A percentile compares a stretch with the other conserved stretches of the same genome.
These are phyloP conservation scores for Fusarium sp. DNA, from an alignment of 2,329 filamentous ascomycete genomes.

Conservation along the genomic window DNA sequence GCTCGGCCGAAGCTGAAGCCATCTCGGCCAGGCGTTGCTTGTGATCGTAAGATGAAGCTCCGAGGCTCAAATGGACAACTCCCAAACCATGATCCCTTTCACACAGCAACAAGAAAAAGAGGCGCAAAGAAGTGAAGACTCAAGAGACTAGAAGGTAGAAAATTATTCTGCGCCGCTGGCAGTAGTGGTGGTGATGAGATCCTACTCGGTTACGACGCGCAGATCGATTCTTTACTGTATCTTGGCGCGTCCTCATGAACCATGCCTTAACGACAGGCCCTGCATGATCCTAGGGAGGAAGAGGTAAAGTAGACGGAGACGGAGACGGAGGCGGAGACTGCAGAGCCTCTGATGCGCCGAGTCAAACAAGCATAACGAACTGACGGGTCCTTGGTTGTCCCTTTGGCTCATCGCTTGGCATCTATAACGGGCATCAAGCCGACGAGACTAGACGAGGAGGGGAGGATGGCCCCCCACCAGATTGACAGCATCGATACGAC, in stretches of 20 bases:
- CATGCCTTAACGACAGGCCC: conserved; percentile 10
- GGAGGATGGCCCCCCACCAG: conserved; percentile 4
- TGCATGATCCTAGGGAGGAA: conserved; percentile 21
- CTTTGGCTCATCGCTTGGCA: conserved; percentile 23
- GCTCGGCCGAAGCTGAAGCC: conserved; percentile 15
- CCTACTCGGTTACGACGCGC: not conserved
- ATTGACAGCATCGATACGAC: not conserved
- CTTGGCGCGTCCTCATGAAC: conserved; percentile 9
- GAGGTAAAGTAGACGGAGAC: not conserved
- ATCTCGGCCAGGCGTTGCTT: conserved; percentile 19
- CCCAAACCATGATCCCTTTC: conserved; percentile 1
- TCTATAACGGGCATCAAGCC: conserved; percentile 21
- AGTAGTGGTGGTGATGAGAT: conserved; percentile 3
- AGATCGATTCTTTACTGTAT: not conserved
- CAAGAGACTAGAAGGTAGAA: not conserved
- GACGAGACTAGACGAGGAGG: conserved; percentile 20
- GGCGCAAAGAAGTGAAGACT: not conserved
- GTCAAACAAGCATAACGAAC: conserved; percentile 36
- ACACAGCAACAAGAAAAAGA: not conserved
- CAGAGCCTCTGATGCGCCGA: conserved; percentile 17
- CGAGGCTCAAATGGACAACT: not conserved
- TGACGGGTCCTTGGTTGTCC: not conserved
- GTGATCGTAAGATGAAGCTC: conserved; percentile 8
- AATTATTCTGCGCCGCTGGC: not conserved
- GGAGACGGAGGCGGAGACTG: conserved; percentile 19